Conservation (phyloP, 169 alveolate genomes). For the Perkinsus marinus region DNA sequence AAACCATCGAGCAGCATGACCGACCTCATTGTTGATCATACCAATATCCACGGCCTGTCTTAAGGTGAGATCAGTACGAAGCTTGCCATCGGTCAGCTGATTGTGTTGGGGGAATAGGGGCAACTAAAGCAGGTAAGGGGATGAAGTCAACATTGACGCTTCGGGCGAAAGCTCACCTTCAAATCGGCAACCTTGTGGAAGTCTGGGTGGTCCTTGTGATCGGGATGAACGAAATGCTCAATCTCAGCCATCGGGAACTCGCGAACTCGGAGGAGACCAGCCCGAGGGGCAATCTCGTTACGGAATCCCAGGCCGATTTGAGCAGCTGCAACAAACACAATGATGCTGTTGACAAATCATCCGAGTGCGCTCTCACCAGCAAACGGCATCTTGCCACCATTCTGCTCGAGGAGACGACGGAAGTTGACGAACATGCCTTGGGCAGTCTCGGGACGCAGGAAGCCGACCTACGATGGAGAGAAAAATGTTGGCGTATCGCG, state of each 20-base stretch:
- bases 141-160: too few relatives aligned
- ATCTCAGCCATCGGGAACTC: conserved; percentile 98
- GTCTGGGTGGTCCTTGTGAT: conserved; percentile 66
- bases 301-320: conserved; percentile 92
- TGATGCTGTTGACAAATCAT: too few relatives aligned
- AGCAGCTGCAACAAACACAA: conserved; percentile 51
- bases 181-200: conserved; percentile 57
- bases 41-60: conserved; percentile 75
- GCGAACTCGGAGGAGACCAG: conserved; percentile 85
- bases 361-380: conserved; percentile 42
- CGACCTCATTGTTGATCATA: conserved; percentile 4
- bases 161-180: background rate
- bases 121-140: conserved; percentile 12
- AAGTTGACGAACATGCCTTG: conserved; percentile 94
- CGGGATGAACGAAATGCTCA: conserved; percentile 91
- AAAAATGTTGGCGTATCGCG: too few relatives aligned
- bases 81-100: conserved; percentile 42
- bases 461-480: conserved; percentile 41
- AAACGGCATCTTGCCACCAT: conserved; percentile 90
- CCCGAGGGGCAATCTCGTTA: conserved; percentile 95
- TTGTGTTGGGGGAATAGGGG: conserved; percentile 71
- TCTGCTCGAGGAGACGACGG: conserved; percentile 72
- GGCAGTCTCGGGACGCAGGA: conserved; percentile 96
- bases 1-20: background rate
- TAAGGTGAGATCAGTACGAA: conserved; percentile 46